Base-by-base conservation (phyloP, 768 basidiomycete species). In the Sarcodon sp. region DNA sequence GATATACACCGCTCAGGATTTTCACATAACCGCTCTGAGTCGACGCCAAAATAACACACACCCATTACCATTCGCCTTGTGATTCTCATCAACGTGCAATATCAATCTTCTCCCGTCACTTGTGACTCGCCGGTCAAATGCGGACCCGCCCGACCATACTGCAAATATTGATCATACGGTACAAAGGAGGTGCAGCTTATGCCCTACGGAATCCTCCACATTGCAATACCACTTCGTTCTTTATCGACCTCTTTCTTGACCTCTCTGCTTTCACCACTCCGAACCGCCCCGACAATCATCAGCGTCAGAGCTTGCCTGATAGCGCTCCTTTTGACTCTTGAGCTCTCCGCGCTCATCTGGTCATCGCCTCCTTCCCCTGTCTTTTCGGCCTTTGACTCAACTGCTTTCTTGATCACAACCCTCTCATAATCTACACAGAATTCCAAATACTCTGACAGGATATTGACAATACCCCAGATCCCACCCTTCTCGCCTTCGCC, bases 401-500 rank as follows among this genome's bases (percentile, higher is more conserved):
- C 46, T 15, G 10, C 48, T 31, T 48, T 12, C 57, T 55, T 10
- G 61, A 56, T 35, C 15, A 63, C 59, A 8, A 78, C 65, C 53
- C 79, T 61, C 10, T 68, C 70, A 78, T 79, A 82, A 54, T 82
- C 79, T 33, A 79, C 65, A 59, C 77, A 80, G 51, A 81, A 58
- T 41, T 76, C 76, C 49, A 81, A 46, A 55, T 72, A 81, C 59
- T 81, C 80, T 53, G 66, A 75, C 31, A 81, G 50, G 10, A 77
- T 72, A 48, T 66, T 62, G 13, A 78, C 69, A n/a, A 79, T 65
- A 3, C 76, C 77, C 50, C 73, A 67, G 50, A 74, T 78, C 49
- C 60, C 63, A 15, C 66, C 66, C 3, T 47, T 54, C 12, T 54
- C 61, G 16, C 64, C 56, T 5, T 57, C 65, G 21, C 21, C 21